Evolutionary conservation across 768 basidiomycete species (phyloP), one percentile per base, ranked within the genome.

Genomic region (Kwoniella newhampshirensis): DNA sequence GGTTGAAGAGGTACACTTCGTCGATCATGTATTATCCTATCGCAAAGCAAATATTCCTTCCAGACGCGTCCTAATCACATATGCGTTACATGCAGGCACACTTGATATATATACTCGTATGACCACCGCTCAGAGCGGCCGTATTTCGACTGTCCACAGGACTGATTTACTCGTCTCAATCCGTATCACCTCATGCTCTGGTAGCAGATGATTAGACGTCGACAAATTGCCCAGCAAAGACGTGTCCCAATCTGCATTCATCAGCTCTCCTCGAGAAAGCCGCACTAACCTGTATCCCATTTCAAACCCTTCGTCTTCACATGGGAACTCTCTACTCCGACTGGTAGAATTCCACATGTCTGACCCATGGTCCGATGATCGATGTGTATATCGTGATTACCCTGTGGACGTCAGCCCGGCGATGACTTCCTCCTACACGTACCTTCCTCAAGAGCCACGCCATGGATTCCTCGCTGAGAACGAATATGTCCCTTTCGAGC

Each of bases 311-410:
- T 81, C 0, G 92, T 97, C 2, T 87, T 83, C n/a, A 98, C 78
- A 15, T 83, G 75, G 0, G 91, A 87, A 4, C 80, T 81, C 26
- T 86, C 86, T 13, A 92, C 78, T 0, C 93, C 96, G 2, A 98
- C 82, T 0, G 96, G 96, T 9, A 99, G 82, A n/a, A 98, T 82
- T 0, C 93, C 96, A 72, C 96, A 99, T 0, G 93, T 97, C 48
- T 84, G 83, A 0, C 93, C 94, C 37, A 96, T 79, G 8, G 85
- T 64, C 0, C 76, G 67, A 63, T 89, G 87, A 67, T 93, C 86
- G 41, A 97, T 81, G 11, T 80, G 72, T 56, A 99, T 88, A 4
- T 76, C 70, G 72, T 98, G 94, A 67, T 86, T 84, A 18, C 94
- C 94, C 91, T 96, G 44, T 9, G 25, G 26, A 3, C 4, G 12